Conservation (phyloP, 495 filamentous ascomycete species). For the Penicillium salamii region DNA sequence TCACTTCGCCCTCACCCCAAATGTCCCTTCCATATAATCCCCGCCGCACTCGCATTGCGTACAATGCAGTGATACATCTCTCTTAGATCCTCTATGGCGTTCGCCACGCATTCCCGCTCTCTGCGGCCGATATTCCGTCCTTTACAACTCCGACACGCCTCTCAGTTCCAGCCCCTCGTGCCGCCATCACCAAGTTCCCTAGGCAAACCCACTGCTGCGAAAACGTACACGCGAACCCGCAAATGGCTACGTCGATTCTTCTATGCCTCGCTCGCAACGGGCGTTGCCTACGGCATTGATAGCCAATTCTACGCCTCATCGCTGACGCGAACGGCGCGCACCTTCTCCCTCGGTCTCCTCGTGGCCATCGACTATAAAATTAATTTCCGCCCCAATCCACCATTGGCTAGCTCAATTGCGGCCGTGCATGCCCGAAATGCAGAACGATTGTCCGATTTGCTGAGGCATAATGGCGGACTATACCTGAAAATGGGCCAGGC, state of each 20-base stretch:
- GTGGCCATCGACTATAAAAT: conserved; percentile 93
- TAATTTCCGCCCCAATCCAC: conserved; percentile 83
- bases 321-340: conserved; percentile 74
- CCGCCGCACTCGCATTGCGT: background rate
- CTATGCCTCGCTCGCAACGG: conserved; percentile 57
- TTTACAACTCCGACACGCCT: conserved; percentile 17
- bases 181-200: conserved; percentile 81
- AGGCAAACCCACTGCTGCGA: conserved; percentile 65
- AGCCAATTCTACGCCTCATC: conserved; percentile 71
- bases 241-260: conserved; percentile 75
- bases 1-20: conserved; percentile 5
- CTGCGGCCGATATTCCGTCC: conserved; percentile 19
- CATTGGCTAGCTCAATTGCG: conserved; percentile 60
- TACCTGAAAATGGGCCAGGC: conserved; percentile 99
- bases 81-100: conserved; percentile 18
- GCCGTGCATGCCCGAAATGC: conserved; percentile 80
- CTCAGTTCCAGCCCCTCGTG: conserved; percentile 64
- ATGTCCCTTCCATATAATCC: background rate
- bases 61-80: conserved; percentile 14
- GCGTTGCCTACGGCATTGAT: conserved; percentile 65
- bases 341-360: conserved; percentile 74
- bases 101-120: conserved; percentile 26
- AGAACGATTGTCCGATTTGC: conserved; percentile 71
- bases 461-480: conserved; percentile 82
- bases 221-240: conserved; percentile 59